Evolutionary conservation across 2,329 filamentous ascomycete genomes (phyloP), one percentile per base, ranked within the genome.

Genomic region (Aspergillus jensenii): DNA sequence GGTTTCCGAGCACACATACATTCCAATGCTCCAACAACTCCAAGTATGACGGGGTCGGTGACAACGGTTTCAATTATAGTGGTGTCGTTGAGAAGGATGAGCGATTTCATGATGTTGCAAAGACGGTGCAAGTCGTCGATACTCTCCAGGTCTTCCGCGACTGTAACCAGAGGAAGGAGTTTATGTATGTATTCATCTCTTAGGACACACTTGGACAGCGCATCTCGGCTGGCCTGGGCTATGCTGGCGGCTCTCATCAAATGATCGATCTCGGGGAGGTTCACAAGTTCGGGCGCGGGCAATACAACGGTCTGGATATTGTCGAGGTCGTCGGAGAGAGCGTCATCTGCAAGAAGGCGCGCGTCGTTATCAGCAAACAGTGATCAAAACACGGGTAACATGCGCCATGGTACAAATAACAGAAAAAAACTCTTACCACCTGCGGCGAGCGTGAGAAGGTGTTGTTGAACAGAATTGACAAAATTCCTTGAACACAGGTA

Each of bases 31-130:
- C 95, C 95, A 39, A 99, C 93, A 25, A 98, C 93, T 17, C 93
- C 95, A 64, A 96, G 79, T 45, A 98, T 87, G 64, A 93, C 89
- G 58, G 92, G 87, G 76, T 98, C 93, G 14, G 90, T 91, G 25
- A 99, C 93, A 14, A 93, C 90, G 66, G 91, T 88, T 75, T 99
- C 95, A 68, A 99, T 96, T 62, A 99, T 96, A 59, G 87, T 84
- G 31, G 90, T 96, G 73, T 99, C 95, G 77, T 98, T 99, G 62
- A 98, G 85, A 53, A 98, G 81, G 54, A 99, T 96, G 56, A 98
- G 84, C 59, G 89, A 90, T 81, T 99, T 99, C 90, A 97, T 95
- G 72, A 99, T 97, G 73, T 92, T 96, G 84, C 95, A 99, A 46
- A 99, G 81, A 48, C 90, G 87, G 74, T 98, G 95, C 59, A 99